Conservation (phyloP, 495 filamentous ascomycete species). For the Aspergillus ostianus region DNA sequence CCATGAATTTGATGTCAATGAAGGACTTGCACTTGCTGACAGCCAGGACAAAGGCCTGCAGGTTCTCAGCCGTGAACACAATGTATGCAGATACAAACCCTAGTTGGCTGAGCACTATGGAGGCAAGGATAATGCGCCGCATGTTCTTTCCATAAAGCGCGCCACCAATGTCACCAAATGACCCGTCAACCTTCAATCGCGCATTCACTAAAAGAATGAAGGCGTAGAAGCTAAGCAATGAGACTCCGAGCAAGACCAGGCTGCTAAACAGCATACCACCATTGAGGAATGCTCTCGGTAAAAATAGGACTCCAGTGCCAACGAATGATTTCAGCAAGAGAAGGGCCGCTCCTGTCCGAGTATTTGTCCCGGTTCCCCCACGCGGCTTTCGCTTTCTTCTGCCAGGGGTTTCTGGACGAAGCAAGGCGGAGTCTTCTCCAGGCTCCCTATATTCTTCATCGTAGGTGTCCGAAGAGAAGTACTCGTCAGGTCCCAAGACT, state of each 20-base stretch:
- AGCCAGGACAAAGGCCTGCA: constrained; percentile 86
- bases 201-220: constrained; percentile 91
- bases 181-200: constrained; percentile 76
- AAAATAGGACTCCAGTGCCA: constrained; percentile 94
- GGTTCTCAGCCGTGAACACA: constrained; percentile 92
- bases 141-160: constrained; percentile 88
- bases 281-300: constrained; percentile 89
- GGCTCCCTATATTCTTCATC: constrained; percentile 63
- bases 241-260: constrained; percentile 79
- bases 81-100: constrained; percentile 98
- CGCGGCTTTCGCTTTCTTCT: constrained; percentile 69
- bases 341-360: constrained; percentile 69
- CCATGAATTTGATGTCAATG: constrained; percentile 84
- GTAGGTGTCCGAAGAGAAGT: constrained; percentile 71
- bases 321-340: constrained; percentile 95
- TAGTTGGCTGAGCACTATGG: constrained; percentile 90
- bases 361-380: constrained; percentile 67
- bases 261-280: constrained; percentile 98
- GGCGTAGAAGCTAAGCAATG: constrained; percentile 87
- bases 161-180: constrained; percentile 95
- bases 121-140: constrained; percentile 79
- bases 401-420: constrained; percentile 62
- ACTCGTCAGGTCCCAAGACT: constrained; percentile 77
- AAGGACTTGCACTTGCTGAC: constrained; percentile 77
- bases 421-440: constrained; percentile 77